Evolutionary conservation across 768 basidiomycete genomes (phyloP), one percentile per base, ranked within the genome.

Genomic region (Calocera cornea): DNA sequence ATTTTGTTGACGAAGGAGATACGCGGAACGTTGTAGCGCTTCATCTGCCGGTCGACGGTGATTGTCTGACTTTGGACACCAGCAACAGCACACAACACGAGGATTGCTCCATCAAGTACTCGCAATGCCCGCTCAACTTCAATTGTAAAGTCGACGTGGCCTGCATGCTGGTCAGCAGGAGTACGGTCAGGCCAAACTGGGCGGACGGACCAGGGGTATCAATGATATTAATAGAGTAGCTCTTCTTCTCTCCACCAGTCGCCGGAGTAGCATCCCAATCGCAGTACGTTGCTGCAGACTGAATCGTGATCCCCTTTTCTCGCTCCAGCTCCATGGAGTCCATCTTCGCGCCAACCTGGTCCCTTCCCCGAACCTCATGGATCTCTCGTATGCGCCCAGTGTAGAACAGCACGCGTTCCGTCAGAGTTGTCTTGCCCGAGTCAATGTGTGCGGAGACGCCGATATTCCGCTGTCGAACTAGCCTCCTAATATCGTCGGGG

Each of bases 41-140:
- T 84, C 97, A 99, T 99, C 81, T 99, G 97, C 68, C 97, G 83
- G 79, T 99, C 97, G 40, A 99, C 97, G 14, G 97, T 99, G 24
- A 93, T 98, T 1, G 97, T 99, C 84, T 99, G 97, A 78, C 90
- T 92, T 87, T 95, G 92, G 17, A 99, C 97, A 70, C 97, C 97
- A 66, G 93, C 89, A 49, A 99, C 97, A 24, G 97, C 94, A 77
- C 97, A 98, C 27, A 99, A 81, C 34, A 99, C 97, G 73, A 99
- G 77, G 60, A 98, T 88, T 65, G 97, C 97, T 70, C 97, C 97
- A 76, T 99, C 97, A 70, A 99, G 80, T 8, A 98, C 97, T 64
- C 97, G 86, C 64, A 99, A 80, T 29, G 97, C 97, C 17, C 97
- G 86, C 77, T 99, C 97, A 8, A 99, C 97, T 77, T 99, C 97